A percentile compares a stretch with the other conserved stretches of the same genome.
These are phyloP conservation scores for Aspergillus saccharolyticus DNA, from an alignment of 495 filamentous ascomycete genomes.

Conservation along the genomic window DNA sequence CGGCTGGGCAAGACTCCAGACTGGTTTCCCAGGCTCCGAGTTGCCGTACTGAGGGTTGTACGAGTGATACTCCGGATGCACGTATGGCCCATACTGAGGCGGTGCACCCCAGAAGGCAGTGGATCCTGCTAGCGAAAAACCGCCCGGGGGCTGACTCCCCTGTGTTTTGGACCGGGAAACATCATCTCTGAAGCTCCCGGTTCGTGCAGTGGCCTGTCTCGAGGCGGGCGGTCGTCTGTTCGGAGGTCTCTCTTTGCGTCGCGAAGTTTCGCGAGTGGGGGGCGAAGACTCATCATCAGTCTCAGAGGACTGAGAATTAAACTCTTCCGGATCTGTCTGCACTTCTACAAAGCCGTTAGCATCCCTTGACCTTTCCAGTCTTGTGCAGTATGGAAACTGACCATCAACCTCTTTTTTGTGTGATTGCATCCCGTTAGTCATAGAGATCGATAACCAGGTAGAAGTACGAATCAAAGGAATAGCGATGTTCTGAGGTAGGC, in stretches of 20 bases:
- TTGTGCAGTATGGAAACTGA: background rate
- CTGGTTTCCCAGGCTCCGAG: conserved; percentile 8
- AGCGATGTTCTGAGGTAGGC: background rate
- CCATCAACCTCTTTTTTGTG: background rate
- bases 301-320: background rate
- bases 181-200: background rate
- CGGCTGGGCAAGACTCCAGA: conserved; percentile 30
- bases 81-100: conserved; percentile 5
- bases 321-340: background rate
- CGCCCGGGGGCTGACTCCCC: background rate
- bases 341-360: background rate
- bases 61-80: conserved; percentile 19
- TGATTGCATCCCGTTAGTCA: background rate
- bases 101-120: background rate
- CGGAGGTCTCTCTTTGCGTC: background rate
- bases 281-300: background rate
- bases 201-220: background rate
- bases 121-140: background rate
- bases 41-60: conserved; percentile 23
- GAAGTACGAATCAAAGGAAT: background rate
- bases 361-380: background rate
- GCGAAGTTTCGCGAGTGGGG: background rate
- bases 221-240: background rate
- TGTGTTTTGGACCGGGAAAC: background rate
- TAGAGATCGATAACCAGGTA: background rate